Base-by-base conservation (phyloP, 2,329 filamentous ascomycete genomes). In the Aspergillus transmontanensis region DNA sequence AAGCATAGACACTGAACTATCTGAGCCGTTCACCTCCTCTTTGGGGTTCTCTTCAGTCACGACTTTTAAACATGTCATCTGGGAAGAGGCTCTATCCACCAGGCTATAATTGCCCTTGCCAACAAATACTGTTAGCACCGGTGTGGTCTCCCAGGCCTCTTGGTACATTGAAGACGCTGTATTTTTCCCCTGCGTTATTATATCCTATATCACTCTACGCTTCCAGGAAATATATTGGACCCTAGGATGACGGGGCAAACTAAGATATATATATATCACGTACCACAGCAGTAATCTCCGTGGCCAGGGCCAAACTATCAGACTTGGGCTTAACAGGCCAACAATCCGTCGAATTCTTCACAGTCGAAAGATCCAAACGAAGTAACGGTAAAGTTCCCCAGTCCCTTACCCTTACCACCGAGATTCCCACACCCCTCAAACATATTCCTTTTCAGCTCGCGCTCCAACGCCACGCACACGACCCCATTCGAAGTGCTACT, bases 31-130 rank as follows among this genome's bases (percentile, higher is more conserved):
- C 7, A 41, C 21, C 23, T n/a, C 45, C 11, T 26, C 57, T 1
- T 41, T 21, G 7, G 32, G 46, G 28, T 57, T 30, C n/a, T 61
- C 59, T 14, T 48, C 51, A 2, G 57, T 65, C 21, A 69, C 62
- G 7, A 64, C 55, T 28, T 69, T 69, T 16, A 68, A 57, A 28
- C 67, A 69, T 16, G 66, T 68, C 26, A 69, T 54, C 56, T 66
- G 62, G 3, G 66, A 58, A n/a, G 60, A 61, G 46, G 66, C 59
- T n/a, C 57, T 26, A 39, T 66, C 39, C 4, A 66, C 60, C 16
- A 61, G 34, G 45, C 46, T 68, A 34, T 32, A 51, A 19, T 61
- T 60, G 26, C 59, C 21, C 21, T 21, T 21, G 21, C 21, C 1
- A 4, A 55, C 30, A 21, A 68, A 68, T 19, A 66, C 60, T 14